Conservation (phyloP, 176 grass and related monocot species). For the Oryza coarctata region DNA sequence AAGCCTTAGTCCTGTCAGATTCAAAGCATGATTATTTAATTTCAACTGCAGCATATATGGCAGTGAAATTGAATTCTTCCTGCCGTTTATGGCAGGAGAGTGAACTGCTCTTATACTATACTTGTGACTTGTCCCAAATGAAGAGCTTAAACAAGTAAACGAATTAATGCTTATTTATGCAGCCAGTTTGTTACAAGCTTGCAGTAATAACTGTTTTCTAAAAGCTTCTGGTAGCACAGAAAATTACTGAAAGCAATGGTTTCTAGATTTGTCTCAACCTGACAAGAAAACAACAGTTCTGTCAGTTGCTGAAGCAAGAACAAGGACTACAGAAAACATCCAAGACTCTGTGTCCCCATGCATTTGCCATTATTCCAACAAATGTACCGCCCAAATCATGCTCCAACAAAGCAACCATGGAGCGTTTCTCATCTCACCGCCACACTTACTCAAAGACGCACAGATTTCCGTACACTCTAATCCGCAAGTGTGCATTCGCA, state of each 20-base stretch:
- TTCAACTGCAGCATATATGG: background rate
- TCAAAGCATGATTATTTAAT: background rate
- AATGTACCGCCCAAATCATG: background rate
- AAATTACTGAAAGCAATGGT: background rate
- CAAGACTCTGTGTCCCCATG: background rate
- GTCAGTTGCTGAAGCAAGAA: background rate
- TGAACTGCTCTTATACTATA: background rate
- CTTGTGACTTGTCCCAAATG: background rate
- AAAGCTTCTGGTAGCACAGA: background rate
- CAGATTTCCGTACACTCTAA: conserved; percentile 10
- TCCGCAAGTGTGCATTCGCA: background rate
- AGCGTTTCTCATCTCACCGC: background rate
- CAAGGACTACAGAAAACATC: background rate
- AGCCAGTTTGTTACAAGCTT: background rate
- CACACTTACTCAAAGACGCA: background rate
- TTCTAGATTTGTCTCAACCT: conserved; percentile 2
- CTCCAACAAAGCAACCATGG: background rate
- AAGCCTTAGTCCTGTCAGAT: background rate
- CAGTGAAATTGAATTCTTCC: background rate
- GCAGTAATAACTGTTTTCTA: background rate
- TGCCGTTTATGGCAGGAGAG: background rate
- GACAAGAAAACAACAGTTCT: background rate
- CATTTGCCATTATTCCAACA: background rate
- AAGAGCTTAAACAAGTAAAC: background rate
- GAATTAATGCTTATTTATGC: background rate